phyloP scores from a whole-genome alignment of 805 yeast genomes.

The Nakazawaea wickerhamii region DNA sequence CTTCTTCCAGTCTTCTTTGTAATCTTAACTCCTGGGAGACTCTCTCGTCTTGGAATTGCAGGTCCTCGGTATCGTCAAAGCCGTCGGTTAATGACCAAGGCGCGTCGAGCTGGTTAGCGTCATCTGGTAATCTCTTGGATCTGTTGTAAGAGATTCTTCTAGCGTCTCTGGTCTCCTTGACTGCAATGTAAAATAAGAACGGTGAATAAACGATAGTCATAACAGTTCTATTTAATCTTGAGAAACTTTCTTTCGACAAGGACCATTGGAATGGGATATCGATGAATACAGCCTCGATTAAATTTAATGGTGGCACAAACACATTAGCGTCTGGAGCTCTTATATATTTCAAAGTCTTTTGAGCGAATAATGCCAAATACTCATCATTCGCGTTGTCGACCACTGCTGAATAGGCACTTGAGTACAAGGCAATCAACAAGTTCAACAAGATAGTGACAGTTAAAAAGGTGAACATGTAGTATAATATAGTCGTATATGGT shows the following conservation, averaged over 20 bases:
- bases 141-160: conserved; percentile 70
- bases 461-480: conserved; percentile 71
- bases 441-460: conserved; percentile 73
- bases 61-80: conserved; percentile 35
- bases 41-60: conserved; percentile 21
- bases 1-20: conserved; percentile 59
- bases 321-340: conserved; percentile 87
- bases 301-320: conserved; percentile 79
- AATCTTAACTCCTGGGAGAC: conserved; percentile 35
- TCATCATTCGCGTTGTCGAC: conserved; percentile 81
- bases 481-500: conserved; percentile 79
- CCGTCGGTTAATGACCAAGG: conserved; percentile 88
- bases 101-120: conserved; percentile 69
- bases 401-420: conserved; percentile 77
- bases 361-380: conserved; percentile 78
- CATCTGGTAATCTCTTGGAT: conserved; percentile 58
- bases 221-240: conserved; percentile 42
- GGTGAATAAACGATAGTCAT: conserved; percentile 71
- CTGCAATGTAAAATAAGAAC: conserved; percentile 50
- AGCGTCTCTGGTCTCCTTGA: conserved; percentile 62
- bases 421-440: conserved; percentile 77
- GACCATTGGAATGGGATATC: conserved; percentile 39
- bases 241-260: conserved; percentile 26
- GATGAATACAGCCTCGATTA: conserved; percentile 54
- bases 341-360: conserved; percentile 75